Base-by-base conservation (phyloP, 2,329 filamentous ascomycete genomes). In the Aspergillus sp. region DNA sequence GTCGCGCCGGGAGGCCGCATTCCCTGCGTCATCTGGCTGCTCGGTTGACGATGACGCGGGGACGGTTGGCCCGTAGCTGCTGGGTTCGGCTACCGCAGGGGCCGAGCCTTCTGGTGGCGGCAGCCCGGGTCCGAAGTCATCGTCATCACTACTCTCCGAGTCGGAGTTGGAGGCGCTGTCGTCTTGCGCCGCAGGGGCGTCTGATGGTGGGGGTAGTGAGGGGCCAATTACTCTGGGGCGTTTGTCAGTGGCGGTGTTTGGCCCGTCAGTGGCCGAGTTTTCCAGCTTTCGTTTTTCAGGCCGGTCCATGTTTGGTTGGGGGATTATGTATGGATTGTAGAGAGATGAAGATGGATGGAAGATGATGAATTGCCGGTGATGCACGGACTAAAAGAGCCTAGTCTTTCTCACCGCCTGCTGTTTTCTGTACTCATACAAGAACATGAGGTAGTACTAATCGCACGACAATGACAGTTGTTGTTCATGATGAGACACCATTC, bases 1-100 rank as follows among this genome's bases (percentile, higher is more conserved):
- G 78, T 96, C 93, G 68, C 94, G 88, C 72, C 89, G 84, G 7
- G 73, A 68, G 36, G 81, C 68, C 14, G 54, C 16, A 42, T 47
- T 54, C 14, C 49, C 14, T n/a, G 18, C 29, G 20, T 16, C 6
- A 2, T 31, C 42, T 42, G 47, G 36, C 20, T 49, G n/a, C 16
- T n/a, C 51, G 31, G 51, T 56, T 72, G 70, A 18, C 75, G 66
- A 42, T 79, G 63, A 16, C 29, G 18, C 10, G 47, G 16, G 42
- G 49, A 20, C 16, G 7, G 24, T 29, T 4, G 20, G 9, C 2
- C 12, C 24, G 49, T 39, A 24, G 14, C 9, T 42, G n/a, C 20
- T 49, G 14, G 24, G 36, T 16, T 24, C 36, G 16, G 12, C 26
- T 20, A 4, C 11, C 6, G 36, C 22, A n/a, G 52, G 32, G 5